A percentile compares a stretch with the other conserved stretches of the same genome.
These are phyloP conservation scores for Wickerhamiella alocasiicola DNA, from an alignment of 805 yeast species.

Conservation along the genomic window DNA sequence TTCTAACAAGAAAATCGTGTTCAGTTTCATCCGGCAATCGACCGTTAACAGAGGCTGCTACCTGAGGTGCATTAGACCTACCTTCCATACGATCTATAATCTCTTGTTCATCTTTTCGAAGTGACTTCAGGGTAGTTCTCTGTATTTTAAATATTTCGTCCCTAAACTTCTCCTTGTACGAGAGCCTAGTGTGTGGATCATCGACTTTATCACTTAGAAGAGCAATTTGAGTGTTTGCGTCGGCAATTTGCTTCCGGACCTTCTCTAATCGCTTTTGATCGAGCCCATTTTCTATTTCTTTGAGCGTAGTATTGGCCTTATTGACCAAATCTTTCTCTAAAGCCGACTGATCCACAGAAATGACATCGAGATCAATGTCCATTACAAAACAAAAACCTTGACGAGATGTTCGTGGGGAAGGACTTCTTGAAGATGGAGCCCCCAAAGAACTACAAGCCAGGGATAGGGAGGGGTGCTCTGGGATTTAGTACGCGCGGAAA, in stretches of 20 bases:
- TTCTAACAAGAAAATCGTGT: constrained; percentile 68
- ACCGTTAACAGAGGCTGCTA: constrained; percentile 13
- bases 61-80: constrained; percentile 15
- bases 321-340: constrained; percentile 62
- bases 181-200: constrained; percentile 48
- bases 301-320: constrained; percentile 44
- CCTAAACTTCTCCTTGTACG: constrained; percentile 43
- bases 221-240: constrained; percentile 33
- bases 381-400: not conserved
- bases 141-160: constrained; percentile 43
- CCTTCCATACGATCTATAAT: constrained; percentile 37
- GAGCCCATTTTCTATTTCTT: constrained; percentile 51
- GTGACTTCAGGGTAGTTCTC: constrained; percentile 38
- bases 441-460: constrained; percentile 84
- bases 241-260: constrained; percentile 38
- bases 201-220: constrained; percentile 37
- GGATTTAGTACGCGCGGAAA: constrained; percentile 86
- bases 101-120: constrained; percentile 52
- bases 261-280: constrained; percentile 69
- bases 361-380: constrained; percentile 26
- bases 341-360: constrained; percentile 63
- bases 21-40: constrained; percentile 60
- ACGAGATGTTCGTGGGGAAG: constrained; percentile 12
- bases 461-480: constrained; percentile 88
- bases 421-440: constrained; percentile 70